Percentiles rank a stretch among this genome's conserved stretches.
Evolutionary conservation across 768 basidiomycete genomes (phyloP).

Genomic region (Mrakia blollopis): DNA sequence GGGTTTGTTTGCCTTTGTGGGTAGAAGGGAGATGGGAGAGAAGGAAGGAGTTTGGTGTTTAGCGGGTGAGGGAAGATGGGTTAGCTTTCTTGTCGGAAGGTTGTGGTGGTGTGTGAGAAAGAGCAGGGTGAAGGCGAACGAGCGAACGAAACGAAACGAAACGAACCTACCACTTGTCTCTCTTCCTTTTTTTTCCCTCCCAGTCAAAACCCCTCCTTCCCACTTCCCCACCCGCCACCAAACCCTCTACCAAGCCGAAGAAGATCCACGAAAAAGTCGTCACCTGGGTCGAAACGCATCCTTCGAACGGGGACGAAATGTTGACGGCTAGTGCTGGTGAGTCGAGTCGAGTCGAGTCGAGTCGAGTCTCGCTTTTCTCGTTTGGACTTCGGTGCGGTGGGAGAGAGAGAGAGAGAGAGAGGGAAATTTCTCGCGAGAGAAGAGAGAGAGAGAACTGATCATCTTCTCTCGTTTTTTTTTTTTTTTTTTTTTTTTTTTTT

Average conservation of each 20-base stretch:
- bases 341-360: no score
- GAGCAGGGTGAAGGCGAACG: no score
- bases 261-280: conserved; percentile 76
- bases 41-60: conserved; percentile 10
- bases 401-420: not conserved
- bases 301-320: conserved; percentile 72
- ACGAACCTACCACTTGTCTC: not conserved
- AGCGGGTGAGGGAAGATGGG: no score
- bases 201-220: conserved; percentile 3
- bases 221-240: conserved; percentile 35
- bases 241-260: conserved; percentile 49
- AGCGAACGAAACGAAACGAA: no score
- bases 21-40: not conserved
- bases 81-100: no score
- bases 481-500: not conserved
- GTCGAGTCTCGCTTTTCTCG: no score
- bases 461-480: not conserved
- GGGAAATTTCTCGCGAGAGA: no score
- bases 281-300: conserved; percentile 89
- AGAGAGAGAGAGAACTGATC: not conserved
- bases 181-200: conserved; percentile 14
- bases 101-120: no score
- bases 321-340: conserved; percentile 69
- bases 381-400: not conserved
- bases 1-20: no score